These are phyloP conservation scores for Pseudognaphalium luteoalbum DNA, from an alignment of 129 eudicot genomes.

Conservation along the genomic window DNA sequence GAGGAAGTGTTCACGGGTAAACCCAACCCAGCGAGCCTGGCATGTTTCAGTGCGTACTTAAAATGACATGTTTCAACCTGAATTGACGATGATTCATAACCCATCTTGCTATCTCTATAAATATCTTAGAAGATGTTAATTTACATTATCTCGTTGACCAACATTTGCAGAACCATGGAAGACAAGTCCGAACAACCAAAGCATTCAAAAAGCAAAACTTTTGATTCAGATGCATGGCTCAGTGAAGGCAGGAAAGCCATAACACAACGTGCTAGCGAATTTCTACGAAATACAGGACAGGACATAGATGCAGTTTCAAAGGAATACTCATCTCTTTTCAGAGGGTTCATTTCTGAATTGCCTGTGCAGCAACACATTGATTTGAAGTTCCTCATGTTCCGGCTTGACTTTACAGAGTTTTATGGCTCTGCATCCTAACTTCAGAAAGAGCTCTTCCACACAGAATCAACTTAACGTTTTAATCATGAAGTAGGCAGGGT, in stretches of 20 bases:
- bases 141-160: constrained; percentile 15
- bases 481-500: constrained; percentile 20
- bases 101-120: neutral
- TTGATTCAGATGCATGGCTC: constrained; percentile 74
- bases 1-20: neutral
- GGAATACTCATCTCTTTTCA: constrained; percentile 78
- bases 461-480: constrained; percentile 19
- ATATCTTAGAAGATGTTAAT: constrained; percentile 5
- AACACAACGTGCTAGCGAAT: constrained; percentile 79
- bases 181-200: constrained; percentile 42
- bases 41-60: neutral
- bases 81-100: neutral
- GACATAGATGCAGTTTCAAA: constrained; percentile 70
- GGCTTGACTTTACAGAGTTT: constrained; percentile 91
- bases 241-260: constrained; percentile 89
- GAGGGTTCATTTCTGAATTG: constrained; percentile 81
- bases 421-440: constrained; percentile 60
- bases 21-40: neutral
- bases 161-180: constrained; percentile 56
- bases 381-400: constrained; percentile 85
- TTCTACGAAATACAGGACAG: constrained; percentile 67
- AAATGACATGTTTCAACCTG: neutral
- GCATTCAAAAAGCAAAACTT: constrained; percentile 48
- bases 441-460: constrained; percentile 34
- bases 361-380: constrained; percentile 91